Percentiles rank a stretch among this genome's conserved stretches.
Evolutionary conservation across 768 basidiomycete species (phyloP).

Genomic region (Pilatotrama ljubarskyi): DNA sequence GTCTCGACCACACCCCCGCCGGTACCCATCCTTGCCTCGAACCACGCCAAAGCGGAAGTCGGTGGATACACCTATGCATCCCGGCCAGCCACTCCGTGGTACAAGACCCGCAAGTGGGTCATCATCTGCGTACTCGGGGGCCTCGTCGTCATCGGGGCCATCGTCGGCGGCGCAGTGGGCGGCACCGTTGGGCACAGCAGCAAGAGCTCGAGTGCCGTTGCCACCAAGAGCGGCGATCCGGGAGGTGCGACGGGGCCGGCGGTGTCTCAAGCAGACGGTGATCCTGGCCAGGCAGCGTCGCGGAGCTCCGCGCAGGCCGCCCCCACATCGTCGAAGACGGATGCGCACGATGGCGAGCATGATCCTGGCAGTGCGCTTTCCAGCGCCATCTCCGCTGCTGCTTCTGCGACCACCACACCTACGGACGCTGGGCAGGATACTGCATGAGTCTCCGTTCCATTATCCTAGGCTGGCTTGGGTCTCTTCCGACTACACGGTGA

Average conservation of each 20-base stretch:
- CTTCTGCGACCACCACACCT: too few species aligned
- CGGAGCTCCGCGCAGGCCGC: neutral
- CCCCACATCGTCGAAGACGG: neutral
- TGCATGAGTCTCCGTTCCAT: too few species aligned
- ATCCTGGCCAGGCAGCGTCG: neutral
- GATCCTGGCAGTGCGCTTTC: too few species aligned
- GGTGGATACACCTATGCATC: conserved; percentile 19
- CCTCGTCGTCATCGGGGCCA: conserved; percentile 48
- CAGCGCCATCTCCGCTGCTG: too few species aligned
- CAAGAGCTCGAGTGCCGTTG: neutral
- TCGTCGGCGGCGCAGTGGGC: conserved; percentile 61
- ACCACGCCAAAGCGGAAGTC: conserved; percentile 27
- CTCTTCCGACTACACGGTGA: too few species aligned
- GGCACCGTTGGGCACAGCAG: conserved; percentile 40
- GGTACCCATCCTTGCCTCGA: conserved; percentile 19
- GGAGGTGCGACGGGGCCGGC: neutral
- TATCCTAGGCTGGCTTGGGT: too few species aligned
- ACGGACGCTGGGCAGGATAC: too few species aligned
- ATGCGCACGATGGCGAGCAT: neutral
- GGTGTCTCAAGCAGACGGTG: neutral
- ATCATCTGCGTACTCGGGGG: conserved; percentile 38
- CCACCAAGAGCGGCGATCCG: neutral
- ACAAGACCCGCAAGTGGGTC: conserved; percentile 47
- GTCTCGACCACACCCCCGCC: conserved; percentile 21
- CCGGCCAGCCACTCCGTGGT: conserved; percentile 40